Evolutionary conservation across 2,329 filamentous ascomycete genomes (phyloP).

Genomic region (Aspergillus sp.): DNA sequence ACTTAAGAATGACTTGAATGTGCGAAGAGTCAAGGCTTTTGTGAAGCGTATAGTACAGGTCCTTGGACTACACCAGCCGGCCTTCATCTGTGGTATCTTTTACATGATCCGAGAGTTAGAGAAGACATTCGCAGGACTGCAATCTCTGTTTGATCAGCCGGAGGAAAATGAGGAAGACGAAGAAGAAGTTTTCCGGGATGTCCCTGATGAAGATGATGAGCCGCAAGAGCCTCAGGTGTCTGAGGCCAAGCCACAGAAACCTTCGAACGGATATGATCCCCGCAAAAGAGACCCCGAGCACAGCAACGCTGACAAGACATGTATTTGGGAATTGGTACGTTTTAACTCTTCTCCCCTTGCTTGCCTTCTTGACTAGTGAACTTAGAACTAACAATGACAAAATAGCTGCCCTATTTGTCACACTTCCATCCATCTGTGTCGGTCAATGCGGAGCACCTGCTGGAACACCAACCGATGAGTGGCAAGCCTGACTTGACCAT

Average conservation of each 20-base stretch:
- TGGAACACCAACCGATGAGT: conserved; percentile 65
- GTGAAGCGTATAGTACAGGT: conserved; percentile 89
- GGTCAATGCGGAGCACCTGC: conserved; percentile 70
- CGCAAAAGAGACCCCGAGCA: conserved; percentile 88
- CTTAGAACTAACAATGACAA: conserved; percentile 13
- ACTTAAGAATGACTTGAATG: conserved; percentile 83
- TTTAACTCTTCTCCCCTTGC: not conserved
- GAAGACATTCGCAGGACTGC: conserved; percentile 72
- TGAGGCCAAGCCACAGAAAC: conserved; percentile 28
- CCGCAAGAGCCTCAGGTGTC: conserved; percentile 12
- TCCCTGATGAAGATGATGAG: conserved; percentile 52
- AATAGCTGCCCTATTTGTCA: conserved; percentile 58
- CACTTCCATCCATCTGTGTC: conserved; percentile 94
- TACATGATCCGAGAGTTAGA: conserved; percentile 83
- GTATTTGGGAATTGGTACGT: conserved; percentile 83
- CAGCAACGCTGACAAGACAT: conserved; percentile 87
- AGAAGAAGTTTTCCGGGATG: conserved; percentile 66
- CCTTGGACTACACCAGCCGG: conserved; percentile 80
- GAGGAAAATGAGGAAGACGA: conserved; percentile 69
- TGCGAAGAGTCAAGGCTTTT: conserved; percentile 90
- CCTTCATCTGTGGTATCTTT: conserved; percentile 89
- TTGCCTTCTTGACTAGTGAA: not conserved
- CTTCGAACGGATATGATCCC: conserved; percentile 63
- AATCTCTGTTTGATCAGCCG: conserved; percentile 71
- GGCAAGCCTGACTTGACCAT: conserved; percentile 86